A percentile compares a stretch with the other conserved stretches of the same genome.
Evolutionary conservation across 306 rosid genomes (phyloP).

Genomic region (Oemleria cerasiformis): DNA sequence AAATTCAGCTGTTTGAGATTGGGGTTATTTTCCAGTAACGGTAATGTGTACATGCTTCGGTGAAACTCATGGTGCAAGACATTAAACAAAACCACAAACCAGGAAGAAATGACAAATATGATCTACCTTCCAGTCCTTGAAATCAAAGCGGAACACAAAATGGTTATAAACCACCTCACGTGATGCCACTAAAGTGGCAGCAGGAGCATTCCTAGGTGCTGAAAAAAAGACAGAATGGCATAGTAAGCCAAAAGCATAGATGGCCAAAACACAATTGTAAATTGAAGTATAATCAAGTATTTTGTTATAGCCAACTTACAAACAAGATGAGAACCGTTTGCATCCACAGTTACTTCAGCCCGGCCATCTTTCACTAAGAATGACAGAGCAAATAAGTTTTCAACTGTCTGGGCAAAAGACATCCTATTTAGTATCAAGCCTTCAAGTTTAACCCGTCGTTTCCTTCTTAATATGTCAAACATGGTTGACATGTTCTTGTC

Average conservation of each 20-base stretch:
- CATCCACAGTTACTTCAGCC: constrained; percentile 52
- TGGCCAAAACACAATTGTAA: background rate
- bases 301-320: constrained; percentile 42
- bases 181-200: constrained; percentile 40
- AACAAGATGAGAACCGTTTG: constrained; percentile 56
- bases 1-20: background rate
- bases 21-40: background rate
- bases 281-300: background rate
- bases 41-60: background rate
- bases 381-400: constrained; percentile 76
- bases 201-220: constrained; percentile 83
- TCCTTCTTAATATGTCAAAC: constrained; percentile 54
- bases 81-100: background rate
- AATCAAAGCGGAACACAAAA: constrained; percentile 81
- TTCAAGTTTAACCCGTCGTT: constrained; percentile 49
- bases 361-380: constrained; percentile 88
- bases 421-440: constrained; percentile 52
- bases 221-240: constrained; percentile 20
- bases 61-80: background rate
- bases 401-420: constrained; percentile 82
- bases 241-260: background rate
- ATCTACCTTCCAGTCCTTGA: constrained; percentile 81
- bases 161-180: constrained; percentile 54
- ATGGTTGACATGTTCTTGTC: constrained; percentile 67
- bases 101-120: background rate